phyloP scores from a whole-genome alignment of 345 rosid species.

The Lepidium sativum region DNA sequence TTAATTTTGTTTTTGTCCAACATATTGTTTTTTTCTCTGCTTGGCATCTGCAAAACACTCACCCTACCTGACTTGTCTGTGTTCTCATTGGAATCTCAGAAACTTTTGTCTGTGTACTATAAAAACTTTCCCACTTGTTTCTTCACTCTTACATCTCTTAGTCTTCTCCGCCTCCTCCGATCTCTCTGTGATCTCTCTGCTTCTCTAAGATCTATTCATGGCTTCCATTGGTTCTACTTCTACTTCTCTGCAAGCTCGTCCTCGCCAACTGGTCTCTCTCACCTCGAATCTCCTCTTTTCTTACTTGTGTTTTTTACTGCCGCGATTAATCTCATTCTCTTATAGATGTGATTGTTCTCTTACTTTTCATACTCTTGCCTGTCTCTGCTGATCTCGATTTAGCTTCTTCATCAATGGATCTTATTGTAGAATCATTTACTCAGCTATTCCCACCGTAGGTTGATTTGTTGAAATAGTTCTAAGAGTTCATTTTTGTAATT shows the following conservation, averaged over 20 bases:
- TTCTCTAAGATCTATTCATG: not conserved
- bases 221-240: slow-evolving; percentile 4
- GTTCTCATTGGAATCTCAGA: slow-evolving; percentile 18
- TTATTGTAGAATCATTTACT: not conserved
- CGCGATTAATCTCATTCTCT: not conserved
- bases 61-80: not conserved
- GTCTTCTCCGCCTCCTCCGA: slow-evolving; percentile 4
- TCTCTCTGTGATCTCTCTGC: not conserved
- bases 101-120: not conserved
- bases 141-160: not conserved
- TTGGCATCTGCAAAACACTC: not conserved
- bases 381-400: not conserved
- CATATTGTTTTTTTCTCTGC: not conserved
- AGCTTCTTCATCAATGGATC: not conserved
- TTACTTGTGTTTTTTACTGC: not conserved
- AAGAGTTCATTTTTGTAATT: not conserved
- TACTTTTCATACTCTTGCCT: not conserved
- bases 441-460: not conserved
- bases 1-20: too few relatives aligned
- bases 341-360: slow-evolving; percentile 1
- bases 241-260: not conserved
- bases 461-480: not conserved
- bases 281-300: not conserved
- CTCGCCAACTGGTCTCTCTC: slow-evolving; percentile 16
- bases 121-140: not conserved